These are phyloP conservation scores for Citrus maxima DNA, from an alignment of 345 rosid species.

Conservation along the genomic window DNA sequence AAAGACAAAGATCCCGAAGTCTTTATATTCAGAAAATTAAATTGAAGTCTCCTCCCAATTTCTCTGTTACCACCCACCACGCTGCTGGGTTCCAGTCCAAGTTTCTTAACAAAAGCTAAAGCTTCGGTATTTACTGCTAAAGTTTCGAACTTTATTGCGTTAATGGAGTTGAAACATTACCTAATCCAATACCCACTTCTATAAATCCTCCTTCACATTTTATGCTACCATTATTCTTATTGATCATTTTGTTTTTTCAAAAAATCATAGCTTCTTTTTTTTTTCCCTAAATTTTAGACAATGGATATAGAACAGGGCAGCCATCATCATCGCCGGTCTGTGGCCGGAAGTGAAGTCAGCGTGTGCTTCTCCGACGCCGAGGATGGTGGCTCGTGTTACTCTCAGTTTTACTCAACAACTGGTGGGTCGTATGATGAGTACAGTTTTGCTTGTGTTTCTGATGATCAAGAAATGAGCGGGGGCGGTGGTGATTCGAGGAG, in stretches of 20 bases:
- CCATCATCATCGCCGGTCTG: constrained; percentile 33
- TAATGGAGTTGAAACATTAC: constrained; percentile 37
- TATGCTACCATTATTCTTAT: not conserved
- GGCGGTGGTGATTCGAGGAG: constrained; percentile 41
- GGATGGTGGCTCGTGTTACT: constrained; percentile 69
- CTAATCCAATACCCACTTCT: constrained; percentile 37
- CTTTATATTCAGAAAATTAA: not conserved
- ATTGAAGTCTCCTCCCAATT: constrained; percentile 14
- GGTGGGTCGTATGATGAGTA: constrained; percentile 72
- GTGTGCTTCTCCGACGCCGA: constrained; percentile 81
- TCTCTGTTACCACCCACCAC: constrained; percentile 1
- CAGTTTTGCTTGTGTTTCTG: constrained; percentile 44
- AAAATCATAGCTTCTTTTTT: not conserved
- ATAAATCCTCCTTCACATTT: constrained; percentile 23
- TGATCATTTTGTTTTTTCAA: not conserved
- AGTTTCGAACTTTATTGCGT: not conserved
- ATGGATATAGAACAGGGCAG: constrained; percentile 68
- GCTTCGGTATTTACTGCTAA: not conserved
- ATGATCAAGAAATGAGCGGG: constrained; percentile 34
- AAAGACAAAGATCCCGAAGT: constrained; percentile 20
- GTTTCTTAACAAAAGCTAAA: not conserved
- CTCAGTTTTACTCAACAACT: constrained; percentile 79
- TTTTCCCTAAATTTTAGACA: no score
- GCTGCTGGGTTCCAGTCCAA: constrained; percentile 14
- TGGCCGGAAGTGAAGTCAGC: constrained; percentile 32